A percentile compares a stretch with the other conserved stretches of the same genome.
These are phyloP conservation scores for Colletotrichum gigasporum DNA, from an alignment of 2,329 filamentous ascomycete species.

Conservation along the genomic window DNA sequence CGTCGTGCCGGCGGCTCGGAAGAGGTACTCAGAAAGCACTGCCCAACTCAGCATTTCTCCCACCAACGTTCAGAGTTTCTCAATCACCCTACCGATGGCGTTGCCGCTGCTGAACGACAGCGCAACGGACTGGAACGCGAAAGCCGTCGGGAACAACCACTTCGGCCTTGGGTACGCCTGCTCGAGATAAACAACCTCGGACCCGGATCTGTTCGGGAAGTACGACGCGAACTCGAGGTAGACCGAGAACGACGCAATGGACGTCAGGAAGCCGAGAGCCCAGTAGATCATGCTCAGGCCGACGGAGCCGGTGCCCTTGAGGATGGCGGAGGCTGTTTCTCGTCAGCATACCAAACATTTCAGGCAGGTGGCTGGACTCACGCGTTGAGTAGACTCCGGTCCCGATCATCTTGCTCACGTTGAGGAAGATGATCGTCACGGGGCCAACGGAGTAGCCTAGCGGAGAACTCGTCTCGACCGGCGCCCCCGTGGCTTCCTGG, in stretches of 20 bases:
- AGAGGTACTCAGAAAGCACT: constrained; percentile 71
- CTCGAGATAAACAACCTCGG: constrained; percentile 74
- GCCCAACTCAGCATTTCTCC: not conserved
- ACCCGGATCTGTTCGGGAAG: constrained; percentile 72
- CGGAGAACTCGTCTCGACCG: constrained; percentile 66
- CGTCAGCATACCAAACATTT: not conserved
- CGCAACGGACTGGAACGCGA: constrained; percentile 69
- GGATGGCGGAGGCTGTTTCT: constrained; percentile 46
- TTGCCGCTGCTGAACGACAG: constrained; percentile 74
- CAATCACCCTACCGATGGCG: constrained; percentile 55
- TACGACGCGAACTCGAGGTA: constrained; percentile 72
- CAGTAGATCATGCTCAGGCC: constrained; percentile 71
- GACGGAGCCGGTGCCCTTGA: constrained; percentile 67
- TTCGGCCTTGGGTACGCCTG: constrained; percentile 72
- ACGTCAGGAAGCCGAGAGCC: constrained; percentile 68
- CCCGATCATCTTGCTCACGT: constrained; percentile 70
- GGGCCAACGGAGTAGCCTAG: constrained; percentile 67
- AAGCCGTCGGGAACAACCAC: constrained; percentile 70
- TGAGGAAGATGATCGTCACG: constrained; percentile 66
- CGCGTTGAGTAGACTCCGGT: constrained; percentile 68
- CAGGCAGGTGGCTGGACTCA: constrained; percentile 50
- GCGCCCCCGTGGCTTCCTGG: constrained; percentile 67
- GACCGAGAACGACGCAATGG: constrained; percentile 61
- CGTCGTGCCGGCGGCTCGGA: constrained; percentile 58
- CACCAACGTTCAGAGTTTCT: not conserved